Conservation (phyloP, 164 flowering plant genomes). For the Taxillus chinensis region DNA sequence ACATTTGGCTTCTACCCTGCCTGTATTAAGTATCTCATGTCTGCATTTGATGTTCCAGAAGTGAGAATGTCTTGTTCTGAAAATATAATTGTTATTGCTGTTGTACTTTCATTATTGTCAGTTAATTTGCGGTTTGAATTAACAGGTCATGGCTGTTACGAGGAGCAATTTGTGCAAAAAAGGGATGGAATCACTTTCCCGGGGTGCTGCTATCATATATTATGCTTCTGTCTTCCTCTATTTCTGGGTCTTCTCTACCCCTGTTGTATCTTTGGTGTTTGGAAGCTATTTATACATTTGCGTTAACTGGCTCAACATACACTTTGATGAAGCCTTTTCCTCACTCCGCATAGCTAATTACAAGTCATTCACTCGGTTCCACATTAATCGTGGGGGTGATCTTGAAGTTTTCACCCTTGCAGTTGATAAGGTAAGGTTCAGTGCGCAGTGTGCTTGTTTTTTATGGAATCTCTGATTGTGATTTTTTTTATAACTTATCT, state of each 20-base stretch:
- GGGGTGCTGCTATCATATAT: constrained; percentile 71
- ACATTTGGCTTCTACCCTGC: constrained; percentile 99
- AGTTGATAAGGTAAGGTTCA: constrained; percentile 69
- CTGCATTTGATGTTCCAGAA: constrained; percentile 99
- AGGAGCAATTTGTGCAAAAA: constrained; percentile 79
- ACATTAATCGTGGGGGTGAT: constrained; percentile 64
- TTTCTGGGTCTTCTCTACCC: constrained; percentile 97
- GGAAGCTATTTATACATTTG: constrained; percentile 94
- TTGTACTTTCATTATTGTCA: background rate
- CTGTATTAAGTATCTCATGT: constrained; percentile 97
- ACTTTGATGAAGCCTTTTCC: constrained; percentile 99
- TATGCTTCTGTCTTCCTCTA: constrained; percentile 90
- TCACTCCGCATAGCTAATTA: constrained; percentile 96
- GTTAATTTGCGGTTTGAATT: constrained; percentile 11
- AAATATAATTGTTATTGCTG: background rate
- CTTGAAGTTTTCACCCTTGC: constrained; percentile 96
- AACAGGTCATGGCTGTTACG: constrained; percentile 95
- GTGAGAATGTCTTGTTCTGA: constrained; percentile 19
- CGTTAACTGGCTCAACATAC: constrained; percentile 96
- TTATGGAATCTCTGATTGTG: background rate
- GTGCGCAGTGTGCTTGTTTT: background rate
- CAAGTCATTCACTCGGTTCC: constrained; percentile 91
- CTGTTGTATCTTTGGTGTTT: constrained; percentile 86
- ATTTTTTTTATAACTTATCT: background rate
- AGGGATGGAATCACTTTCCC: constrained; percentile 71